phyloP scores from a whole-genome alignment of 345 rosid species.

The Schrenkiella parvula region DNA sequence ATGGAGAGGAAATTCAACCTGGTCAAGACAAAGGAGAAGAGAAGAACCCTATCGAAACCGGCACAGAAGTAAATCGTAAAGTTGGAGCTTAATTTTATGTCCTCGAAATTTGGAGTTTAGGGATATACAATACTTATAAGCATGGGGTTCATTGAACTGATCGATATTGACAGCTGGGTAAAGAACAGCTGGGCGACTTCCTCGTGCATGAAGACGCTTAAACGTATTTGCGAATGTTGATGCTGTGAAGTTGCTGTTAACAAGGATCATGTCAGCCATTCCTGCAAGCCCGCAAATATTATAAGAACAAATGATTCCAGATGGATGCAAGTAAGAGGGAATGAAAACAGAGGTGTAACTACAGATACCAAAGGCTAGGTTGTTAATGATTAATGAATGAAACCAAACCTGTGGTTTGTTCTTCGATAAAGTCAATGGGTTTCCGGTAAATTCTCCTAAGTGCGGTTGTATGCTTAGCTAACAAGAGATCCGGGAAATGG shows the following conservation, averaged over 20 bases:
- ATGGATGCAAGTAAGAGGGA: not conserved
- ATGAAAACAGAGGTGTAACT: not conserved
- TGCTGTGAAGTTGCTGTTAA: conserved; percentile 86
- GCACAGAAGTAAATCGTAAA: not conserved
- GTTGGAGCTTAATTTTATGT: not conserved
- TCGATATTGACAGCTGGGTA: conserved; percentile 83
- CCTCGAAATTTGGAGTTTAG: conserved; percentile 24
- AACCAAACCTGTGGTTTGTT: conserved; percentile 68
- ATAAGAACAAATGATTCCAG: not conserved
- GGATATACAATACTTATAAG: conserved; percentile 53
- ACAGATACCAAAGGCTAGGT: not conserved
- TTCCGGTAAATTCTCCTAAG: conserved; percentile 75
- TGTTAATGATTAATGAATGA: not conserved
- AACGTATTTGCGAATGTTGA: conserved; percentile 81
- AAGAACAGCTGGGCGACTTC: conserved; percentile 74
- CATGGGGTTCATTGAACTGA: conserved; percentile 58
- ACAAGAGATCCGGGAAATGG: conserved; percentile 84
- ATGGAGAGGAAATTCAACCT: conserved; percentile 83
- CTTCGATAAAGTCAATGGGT: conserved; percentile 82
- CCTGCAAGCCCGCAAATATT: conserved; percentile 41
- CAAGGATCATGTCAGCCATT: conserved; percentile 85
- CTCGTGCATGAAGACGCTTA: conserved; percentile 63
- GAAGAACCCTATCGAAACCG: not conserved
- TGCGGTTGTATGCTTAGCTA: conserved; percentile 77
- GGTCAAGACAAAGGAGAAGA: conserved; percentile 30